phyloP scores from a whole-genome alignment of 495 filamentous ascomycete species.

The Aspergillus panamensis region DNA sequence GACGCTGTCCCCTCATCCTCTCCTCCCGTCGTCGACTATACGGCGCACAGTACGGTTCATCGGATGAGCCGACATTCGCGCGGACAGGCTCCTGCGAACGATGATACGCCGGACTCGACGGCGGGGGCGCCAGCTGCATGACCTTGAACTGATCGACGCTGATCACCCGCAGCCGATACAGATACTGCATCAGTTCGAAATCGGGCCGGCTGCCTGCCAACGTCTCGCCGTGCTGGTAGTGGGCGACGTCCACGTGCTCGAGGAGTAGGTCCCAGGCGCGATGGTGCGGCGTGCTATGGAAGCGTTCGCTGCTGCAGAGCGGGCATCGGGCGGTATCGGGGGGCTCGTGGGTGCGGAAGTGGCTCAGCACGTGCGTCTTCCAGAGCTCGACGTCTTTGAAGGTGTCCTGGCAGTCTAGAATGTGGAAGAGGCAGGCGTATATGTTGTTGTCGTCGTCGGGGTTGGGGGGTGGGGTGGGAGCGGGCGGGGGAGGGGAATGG shows the following conservation, averaged over 20 bases:
- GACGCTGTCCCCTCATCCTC: slow-evolving; percentile 38
- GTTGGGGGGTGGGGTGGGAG: slow-evolving; percentile 10
- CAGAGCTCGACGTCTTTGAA: slow-evolving; percentile 37
- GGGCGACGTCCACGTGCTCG: slow-evolving; percentile 35
- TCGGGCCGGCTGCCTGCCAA: slow-evolving; percentile 41
- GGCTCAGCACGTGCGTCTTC: slow-evolving; percentile 42
- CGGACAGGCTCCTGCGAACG: slow-evolving; percentile 41
- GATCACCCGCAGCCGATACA: slow-evolving; percentile 42
- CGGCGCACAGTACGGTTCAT: slow-evolving; percentile 45
- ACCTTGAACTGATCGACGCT: slow-evolving; percentile 46
- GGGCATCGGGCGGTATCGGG: slow-evolving; percentile 41
- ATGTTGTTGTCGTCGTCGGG: slow-evolving; percentile 12
- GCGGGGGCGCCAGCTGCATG: slow-evolving; percentile 41
- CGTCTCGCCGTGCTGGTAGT: slow-evolving; percentile 41
- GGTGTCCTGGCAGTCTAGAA: slow-evolving; percentile 41
- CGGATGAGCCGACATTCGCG: slow-evolving; percentile 42
- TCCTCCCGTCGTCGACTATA: slow-evolving; percentile 46
- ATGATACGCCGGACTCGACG: slow-evolving; percentile 45
- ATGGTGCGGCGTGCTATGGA: slow-evolving; percentile 26
- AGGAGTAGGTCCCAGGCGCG: slow-evolving; percentile 42
- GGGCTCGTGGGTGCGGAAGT: slow-evolving; percentile 40
- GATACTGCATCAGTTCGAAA: slow-evolving; percentile 46
- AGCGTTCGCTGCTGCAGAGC: slow-evolving; percentile 35
- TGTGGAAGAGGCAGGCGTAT: slow-evolving; percentile 45
- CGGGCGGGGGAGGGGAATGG: slow-evolving; percentile 5